These are phyloP conservation scores for Solanum sitiens DNA, from an alignment of 257 asterid genomes.

Conservation along the genomic window DNA sequence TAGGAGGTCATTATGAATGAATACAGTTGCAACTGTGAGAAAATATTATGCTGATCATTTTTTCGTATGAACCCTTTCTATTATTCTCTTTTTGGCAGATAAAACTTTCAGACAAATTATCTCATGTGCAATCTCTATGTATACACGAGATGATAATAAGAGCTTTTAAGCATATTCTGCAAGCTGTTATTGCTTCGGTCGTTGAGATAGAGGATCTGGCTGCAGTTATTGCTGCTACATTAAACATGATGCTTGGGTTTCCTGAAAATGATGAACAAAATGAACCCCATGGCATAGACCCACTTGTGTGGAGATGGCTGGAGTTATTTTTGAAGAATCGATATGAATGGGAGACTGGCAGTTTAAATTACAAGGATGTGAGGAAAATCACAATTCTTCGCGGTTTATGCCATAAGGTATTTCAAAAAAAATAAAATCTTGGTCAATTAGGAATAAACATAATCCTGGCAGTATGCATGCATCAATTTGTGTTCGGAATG, in stretches of 20 bases:
- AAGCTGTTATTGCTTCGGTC: conserved; percentile 75
- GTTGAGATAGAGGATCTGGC: conserved; percentile 60
- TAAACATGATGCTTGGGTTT: conserved; percentile 88
- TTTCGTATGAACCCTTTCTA: background rate
- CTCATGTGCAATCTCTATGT: conserved; percentile 94
- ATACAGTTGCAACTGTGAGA: background rate
- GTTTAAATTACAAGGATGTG: conserved; percentile 60
- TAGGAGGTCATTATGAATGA: background rate
- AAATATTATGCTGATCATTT: background rate
- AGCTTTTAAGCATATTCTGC: conserved; percentile 87
- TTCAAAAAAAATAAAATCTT: background rate
- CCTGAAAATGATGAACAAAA: conserved; percentile 39
- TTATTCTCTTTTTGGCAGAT: conserved; percentile 44
- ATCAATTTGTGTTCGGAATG: background rate
- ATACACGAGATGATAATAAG: conserved; percentile 91
- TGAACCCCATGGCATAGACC: conserved; percentile 34
- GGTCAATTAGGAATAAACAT: background rate
- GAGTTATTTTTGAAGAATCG: conserved; percentile 74
- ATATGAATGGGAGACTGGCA: conserved; percentile 65
- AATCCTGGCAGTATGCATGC: background rate
- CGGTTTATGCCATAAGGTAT: conserved; percentile 94
- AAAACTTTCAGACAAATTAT: conserved; percentile 87
- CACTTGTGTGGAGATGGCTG: conserved; percentile 87
- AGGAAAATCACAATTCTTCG: conserved; percentile 78
- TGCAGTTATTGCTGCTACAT: conserved; percentile 60